phyloP scores from a whole-genome alignment of 192 early-diverging fungal species.

The Umbelopsis vinacea region DNA sequence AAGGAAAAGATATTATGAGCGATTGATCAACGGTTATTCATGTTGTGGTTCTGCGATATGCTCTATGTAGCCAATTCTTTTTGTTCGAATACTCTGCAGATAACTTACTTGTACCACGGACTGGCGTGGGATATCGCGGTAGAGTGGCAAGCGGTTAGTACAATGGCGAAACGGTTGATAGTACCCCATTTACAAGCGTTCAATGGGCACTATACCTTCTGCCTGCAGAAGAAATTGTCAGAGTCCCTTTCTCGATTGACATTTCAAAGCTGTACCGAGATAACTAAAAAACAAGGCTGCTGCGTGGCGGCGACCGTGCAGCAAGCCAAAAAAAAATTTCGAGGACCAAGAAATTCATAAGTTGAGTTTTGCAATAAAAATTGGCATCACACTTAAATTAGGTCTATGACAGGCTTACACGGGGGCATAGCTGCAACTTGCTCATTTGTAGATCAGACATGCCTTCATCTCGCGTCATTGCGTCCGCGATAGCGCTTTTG shows the following conservation, averaged over 20 bases:
- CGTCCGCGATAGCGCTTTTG: slow-evolving; percentile 9
- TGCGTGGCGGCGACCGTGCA: slow-evolving; percentile 1
- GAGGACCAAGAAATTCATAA: not conserved
- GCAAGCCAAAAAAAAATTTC: not conserved
- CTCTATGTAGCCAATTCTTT: not conserved
- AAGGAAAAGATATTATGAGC: not conserved
- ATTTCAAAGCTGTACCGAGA: not conserved
- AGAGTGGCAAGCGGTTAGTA: not conserved
- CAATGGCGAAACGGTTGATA: not conserved
- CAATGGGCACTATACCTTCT: not conserved
- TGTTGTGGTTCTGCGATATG: not conserved
- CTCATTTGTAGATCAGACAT: not conserved
- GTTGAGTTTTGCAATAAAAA: not conserved
- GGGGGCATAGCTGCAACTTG: not conserved
- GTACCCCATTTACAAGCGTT: not conserved
- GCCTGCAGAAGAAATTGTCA: slow-evolving; percentile 19
- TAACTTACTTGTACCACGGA: slow-evolving; percentile 20
- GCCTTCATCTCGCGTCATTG: slow-evolving; percentile 20
- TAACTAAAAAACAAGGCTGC: not conserved
- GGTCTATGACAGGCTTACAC: not conserved
- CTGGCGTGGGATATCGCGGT: not conserved
- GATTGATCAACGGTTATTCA: too few species aligned
- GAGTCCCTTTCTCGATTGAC: slow-evolving; percentile 12
- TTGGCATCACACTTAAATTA: not conserved
- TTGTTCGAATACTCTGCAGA: not conserved